Percentiles rank a stretch among this genome's conserved stretches.
phyloP scores from a whole-genome alignment of 2,329 filamentous ascomycete genomes.

The Trematosphaeria pertusa region DNA sequence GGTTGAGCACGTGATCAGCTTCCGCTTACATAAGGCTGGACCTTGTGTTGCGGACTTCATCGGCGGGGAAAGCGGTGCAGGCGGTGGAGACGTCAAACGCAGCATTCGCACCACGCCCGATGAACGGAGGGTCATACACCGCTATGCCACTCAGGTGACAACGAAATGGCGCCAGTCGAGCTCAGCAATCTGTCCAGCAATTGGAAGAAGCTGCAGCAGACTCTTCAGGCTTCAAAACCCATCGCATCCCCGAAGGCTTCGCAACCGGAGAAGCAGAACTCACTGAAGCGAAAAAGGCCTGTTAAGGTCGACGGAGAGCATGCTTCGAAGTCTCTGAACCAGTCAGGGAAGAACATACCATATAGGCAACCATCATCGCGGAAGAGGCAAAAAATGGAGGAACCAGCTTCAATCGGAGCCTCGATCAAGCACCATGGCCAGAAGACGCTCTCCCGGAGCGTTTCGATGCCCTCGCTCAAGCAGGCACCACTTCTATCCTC shows the following conservation, averaged over 20 bases:
- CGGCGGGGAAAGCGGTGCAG: constrained; percentile 4
- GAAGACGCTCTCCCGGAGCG: constrained; percentile 51
- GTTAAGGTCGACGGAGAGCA: constrained; percentile 27
- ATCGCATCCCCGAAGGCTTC: constrained; percentile 31
- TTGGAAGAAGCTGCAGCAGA: constrained; percentile 79
- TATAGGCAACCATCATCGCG: constrained; percentile 29
- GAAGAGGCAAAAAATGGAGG: constrained; percentile 50
- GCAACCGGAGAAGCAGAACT: constrained; percentile 30
- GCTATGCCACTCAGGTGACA: constrained; percentile 39
- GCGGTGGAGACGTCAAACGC: no score
- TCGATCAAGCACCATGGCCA: constrained; percentile 45
- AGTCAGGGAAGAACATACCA: constrained; percentile 29
- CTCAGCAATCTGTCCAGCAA: constrained; percentile 61
- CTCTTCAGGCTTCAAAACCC: constrained; percentile 49
- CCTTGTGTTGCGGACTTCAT: constrained; percentile 26
- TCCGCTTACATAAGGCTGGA: no score
- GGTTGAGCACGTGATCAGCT: no score
- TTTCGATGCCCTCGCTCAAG: constrained; percentile 42
- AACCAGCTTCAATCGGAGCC: constrained; percentile 41
- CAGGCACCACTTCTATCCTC: constrained; percentile 56
- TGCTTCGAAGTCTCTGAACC: constrained; percentile 41
- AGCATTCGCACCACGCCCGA: constrained; percentile 19
- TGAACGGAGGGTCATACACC: constrained; percentile 21
- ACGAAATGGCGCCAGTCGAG: constrained; percentile 49
- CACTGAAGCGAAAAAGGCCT: constrained; percentile 45